phyloP scores from a whole-genome alignment of 768 basidiomycete species.

The Podaxis pistillaris region DNA sequence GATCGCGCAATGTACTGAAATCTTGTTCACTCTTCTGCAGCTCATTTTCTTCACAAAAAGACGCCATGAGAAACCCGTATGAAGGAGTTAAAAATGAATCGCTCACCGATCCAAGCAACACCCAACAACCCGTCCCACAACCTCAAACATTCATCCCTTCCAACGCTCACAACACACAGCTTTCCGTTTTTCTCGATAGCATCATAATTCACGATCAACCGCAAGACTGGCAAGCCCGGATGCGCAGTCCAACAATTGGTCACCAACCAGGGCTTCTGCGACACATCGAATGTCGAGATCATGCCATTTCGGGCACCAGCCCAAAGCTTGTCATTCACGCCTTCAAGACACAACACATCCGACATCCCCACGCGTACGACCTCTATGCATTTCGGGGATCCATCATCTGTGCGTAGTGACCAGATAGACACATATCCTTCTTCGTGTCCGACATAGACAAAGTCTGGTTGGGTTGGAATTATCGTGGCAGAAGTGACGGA shows the following conservation, averaged over 20 bases:
- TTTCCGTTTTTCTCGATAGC: constrained; percentile 68
- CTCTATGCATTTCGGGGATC: constrained; percentile 63
- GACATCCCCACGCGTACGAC: constrained; percentile 79
- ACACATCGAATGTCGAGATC: constrained; percentile 80
- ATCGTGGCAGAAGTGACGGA: constrained; percentile 80
- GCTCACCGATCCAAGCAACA: constrained; percentile 84
- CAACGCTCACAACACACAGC: constrained; percentile 73
- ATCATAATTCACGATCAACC: constrained; percentile 67
- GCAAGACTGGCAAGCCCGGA: constrained; percentile 58
- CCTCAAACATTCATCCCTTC: constrained; percentile 67
- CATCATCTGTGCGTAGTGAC: constrained; percentile 52
- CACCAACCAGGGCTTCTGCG: constrained; percentile 74
- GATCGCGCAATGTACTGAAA: constrained; percentile 77
- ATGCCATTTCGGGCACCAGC: constrained; percentile 80
- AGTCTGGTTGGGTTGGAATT: constrained; percentile 61
- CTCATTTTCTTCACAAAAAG: constrained; percentile 57
- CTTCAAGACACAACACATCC: constrained; percentile 81
- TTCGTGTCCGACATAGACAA: constrained; percentile 88
- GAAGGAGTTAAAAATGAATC: not conserved
- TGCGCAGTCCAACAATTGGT: constrained; percentile 91
- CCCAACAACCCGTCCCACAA: constrained; percentile 92
- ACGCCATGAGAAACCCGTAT: constrained; percentile 4
- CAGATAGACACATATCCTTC: constrained; percentile 89
- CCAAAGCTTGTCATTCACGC: constrained; percentile 85
- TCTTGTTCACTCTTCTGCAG: constrained; percentile 70